phyloP scores from a whole-genome alignment of 202 grass and related monocot species.

The Elaeis oleifera region DNA sequence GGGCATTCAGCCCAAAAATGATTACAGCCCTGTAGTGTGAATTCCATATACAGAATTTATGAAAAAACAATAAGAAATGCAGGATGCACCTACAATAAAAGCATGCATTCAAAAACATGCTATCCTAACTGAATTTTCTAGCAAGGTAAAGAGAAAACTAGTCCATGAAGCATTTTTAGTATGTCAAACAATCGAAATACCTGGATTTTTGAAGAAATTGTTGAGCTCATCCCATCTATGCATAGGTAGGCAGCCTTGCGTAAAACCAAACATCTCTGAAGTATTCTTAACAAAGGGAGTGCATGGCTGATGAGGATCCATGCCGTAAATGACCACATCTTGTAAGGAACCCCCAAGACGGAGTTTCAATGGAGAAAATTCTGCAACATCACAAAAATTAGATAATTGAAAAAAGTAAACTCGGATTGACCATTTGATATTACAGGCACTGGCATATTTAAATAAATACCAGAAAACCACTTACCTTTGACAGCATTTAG shows the following conservation, averaged over 20 bases:
- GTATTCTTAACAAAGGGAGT: conserved; percentile 49
- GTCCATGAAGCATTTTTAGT: background rate
- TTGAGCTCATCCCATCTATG: conserved; percentile 73
- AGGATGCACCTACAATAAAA: too few species aligned
- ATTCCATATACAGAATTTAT: conserved; percentile 7
- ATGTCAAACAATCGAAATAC: conserved; percentile 10
- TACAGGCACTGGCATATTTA: too few species aligned
- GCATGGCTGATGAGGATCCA: conserved; percentile 25
- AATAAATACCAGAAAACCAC: background rate
- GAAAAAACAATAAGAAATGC: background rate
- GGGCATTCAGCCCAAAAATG: conserved; percentile 64
- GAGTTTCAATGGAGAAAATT: conserved; percentile 59
- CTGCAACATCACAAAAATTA: conserved; percentile 18
- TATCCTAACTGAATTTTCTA: too few species aligned
- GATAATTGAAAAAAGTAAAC: too few species aligned
- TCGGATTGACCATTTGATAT: too few species aligned
- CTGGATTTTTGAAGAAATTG: conserved; percentile 39
- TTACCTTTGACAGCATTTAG: conserved; percentile 75
- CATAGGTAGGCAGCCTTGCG: conserved; percentile 46
- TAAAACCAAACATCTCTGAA: conserved; percentile 55
- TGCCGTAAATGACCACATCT: conserved; percentile 64
- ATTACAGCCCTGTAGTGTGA: conserved; percentile 32
- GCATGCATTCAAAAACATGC: too few species aligned
- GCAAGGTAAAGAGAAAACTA: too few species aligned
- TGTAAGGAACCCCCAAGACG: conserved; percentile 59